phyloP scores from a whole-genome alignment of 2,329 filamentous ascomycete genomes.

The Aspergillus aculeatinus region DNA sequence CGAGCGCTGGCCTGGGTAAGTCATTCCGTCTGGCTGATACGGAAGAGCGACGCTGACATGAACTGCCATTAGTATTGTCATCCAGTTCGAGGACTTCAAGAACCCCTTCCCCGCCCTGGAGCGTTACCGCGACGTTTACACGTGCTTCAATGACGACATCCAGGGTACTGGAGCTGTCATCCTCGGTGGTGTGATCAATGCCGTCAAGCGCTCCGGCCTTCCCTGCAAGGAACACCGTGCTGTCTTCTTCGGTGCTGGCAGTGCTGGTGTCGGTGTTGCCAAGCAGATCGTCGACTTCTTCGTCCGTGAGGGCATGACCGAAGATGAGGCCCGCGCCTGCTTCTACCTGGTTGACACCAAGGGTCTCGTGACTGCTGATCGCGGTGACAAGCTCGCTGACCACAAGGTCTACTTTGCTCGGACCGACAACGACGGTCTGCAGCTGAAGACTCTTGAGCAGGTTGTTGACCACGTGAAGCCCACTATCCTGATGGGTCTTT shows the following conservation, averaged over 20 bases:
- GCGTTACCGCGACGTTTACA: conserved; percentile 82
- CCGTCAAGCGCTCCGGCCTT: conserved; percentile 80
- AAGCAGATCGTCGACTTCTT: conserved; percentile 98
- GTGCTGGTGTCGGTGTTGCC: conserved; percentile 92
- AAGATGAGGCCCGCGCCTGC: conserved; percentile 81
- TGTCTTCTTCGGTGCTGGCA: conserved; percentile 94
- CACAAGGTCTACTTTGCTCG: conserved; percentile 73
- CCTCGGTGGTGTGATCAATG: conserved; percentile 73
- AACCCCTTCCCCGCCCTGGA: conserved; percentile 93
- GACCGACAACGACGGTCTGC: conserved; percentile 63
- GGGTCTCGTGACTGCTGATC: conserved; percentile 88
- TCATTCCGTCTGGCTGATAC: conserved; percentile 18
- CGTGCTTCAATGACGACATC: conserved; percentile 98
- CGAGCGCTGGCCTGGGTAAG: conserved; percentile 69
- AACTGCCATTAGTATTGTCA: conserved; percentile 57
- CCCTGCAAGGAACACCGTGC: conserved; percentile 87
- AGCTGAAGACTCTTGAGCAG: conserved; percentile 76
- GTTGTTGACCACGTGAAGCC: conserved; percentile 95
- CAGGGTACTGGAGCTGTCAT: conserved; percentile 97
- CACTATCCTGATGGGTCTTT: conserved; percentile 89
- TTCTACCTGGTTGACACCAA: conserved; percentile 98
- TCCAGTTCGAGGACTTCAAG: conserved; percentile 98
- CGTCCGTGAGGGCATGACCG: conserved; percentile 83
- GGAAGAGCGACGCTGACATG: conserved; percentile 23
- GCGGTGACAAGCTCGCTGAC: conserved; percentile 88